These are phyloP conservation scores for Blumeria graminis DNA, from an alignment of 2,329 filamentous ascomycete species.

Conservation along the genomic window DNA sequence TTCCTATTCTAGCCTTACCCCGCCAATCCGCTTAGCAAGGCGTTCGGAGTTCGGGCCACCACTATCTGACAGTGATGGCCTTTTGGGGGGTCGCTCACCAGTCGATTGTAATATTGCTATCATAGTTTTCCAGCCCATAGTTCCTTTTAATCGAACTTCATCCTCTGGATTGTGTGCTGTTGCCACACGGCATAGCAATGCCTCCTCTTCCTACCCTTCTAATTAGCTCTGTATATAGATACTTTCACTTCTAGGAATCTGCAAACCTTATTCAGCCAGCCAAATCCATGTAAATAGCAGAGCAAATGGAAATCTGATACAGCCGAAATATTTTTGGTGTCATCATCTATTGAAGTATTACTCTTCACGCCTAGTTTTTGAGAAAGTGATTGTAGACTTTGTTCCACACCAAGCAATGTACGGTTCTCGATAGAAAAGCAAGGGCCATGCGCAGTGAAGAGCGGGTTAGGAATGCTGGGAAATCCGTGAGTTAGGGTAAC, in stretches of 20 bases:
- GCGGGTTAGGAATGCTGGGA: constrained; percentile 52
- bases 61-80: constrained; percentile 19
- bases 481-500: constrained; percentile 94
- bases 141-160: constrained; percentile 61
- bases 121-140: constrained; percentile 81
- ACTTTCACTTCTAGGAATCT: background rate
- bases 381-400: constrained; percentile 47
- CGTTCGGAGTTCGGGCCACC: constrained; percentile 15
- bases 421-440: constrained; percentile 84
- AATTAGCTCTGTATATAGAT: background rate
- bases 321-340: constrained; percentile 35
- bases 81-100: constrained; percentile 87
- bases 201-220: constrained; percentile 53
- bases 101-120: constrained; percentile 84
- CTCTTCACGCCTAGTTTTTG: constrained; percentile 39
- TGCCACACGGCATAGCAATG: constrained; percentile 64
- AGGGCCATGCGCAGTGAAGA: constrained; percentile 39
- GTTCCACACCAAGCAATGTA: constrained; percentile 60
- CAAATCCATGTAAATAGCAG: constrained; percentile 61
- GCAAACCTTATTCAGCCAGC: constrained; percentile 61
- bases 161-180: constrained; percentile 59
- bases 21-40: constrained; percentile 42
- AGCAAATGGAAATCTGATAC: constrained; percentile 88
- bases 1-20: constrained; percentile 25
- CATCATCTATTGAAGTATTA: constrained; percentile 29